A percentile compares a stretch with the other conserved stretches of the same genome.
phyloP scores from a whole-genome alignment of 164 flowering plant genomes.

The Kalanchoe fedtschenkoi region DNA sequence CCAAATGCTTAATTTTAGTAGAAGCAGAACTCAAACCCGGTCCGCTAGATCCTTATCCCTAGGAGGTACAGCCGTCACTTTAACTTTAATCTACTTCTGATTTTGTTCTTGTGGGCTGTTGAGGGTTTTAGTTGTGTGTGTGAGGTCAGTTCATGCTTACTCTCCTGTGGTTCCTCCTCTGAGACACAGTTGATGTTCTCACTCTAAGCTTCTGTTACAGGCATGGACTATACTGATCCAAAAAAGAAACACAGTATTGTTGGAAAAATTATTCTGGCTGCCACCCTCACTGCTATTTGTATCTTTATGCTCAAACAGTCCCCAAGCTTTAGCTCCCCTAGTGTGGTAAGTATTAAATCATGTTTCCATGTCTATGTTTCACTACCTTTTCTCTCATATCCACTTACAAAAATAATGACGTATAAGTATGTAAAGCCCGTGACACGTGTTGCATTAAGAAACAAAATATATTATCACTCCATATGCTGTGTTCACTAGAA shows the following conservation, averaged over 20 bases:
- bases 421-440: too few relatives aligned
- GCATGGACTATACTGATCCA: constrained; percentile 70
- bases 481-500: too few relatives aligned
- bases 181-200: not conserved
- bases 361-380: not conserved
- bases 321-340: constrained; percentile 44
- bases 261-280: constrained; percentile 68
- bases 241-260: constrained; percentile 52
- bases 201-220: constrained; percentile 20
- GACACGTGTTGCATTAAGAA: too few relatives aligned
- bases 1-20: constrained; percentile 36
- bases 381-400: not conserved
- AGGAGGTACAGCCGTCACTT: constrained; percentile 15
- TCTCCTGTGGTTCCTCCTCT: too few relatives aligned
- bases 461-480: too few relatives aligned
- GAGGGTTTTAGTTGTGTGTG: not conserved
- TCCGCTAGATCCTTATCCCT: constrained; percentile 31
- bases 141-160: not conserved
- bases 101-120: too few relatives aligned
- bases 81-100: not conserved
- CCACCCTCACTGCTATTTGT: constrained; percentile 53
- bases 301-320: constrained; percentile 66
- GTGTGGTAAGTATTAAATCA: constrained; percentile 30
- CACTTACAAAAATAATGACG: not conserved
- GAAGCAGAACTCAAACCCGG: constrained; percentile 43